Base-by-base conservation (phyloP, 1,139 yeast species). In the Nakaseomyces glabratus region DNA sequence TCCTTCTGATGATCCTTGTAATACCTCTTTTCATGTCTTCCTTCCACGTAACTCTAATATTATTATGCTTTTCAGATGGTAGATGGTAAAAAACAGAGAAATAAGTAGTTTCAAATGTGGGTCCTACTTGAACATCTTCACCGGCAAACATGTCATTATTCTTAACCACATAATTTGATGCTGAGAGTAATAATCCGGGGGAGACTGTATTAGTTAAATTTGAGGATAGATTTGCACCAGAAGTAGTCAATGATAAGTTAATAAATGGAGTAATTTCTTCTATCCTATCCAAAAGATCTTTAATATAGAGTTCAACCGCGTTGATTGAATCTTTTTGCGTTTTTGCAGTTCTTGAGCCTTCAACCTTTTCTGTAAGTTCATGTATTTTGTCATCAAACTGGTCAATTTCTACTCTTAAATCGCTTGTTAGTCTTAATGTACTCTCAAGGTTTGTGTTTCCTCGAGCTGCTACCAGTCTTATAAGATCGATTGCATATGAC, bases 191-290 rank as follows among this genome's bases (percentile, higher is more conserved):
- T 36, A 80, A 57, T 1, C 81, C 82, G 0, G 85, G 85, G 1
- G 84, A 78, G 6, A 77, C 68, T 11, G 66, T 60, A 28, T 65
- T 65, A 1, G 80, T 69, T 28, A 76, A 51, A 1, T 69, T 60
- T 0, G 76, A 68, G 32, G 68, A 67, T 35, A 79, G 53, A 41
- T 71, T 76, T 3, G 81, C 79, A 0, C 90, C 90, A 13, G 81
- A 73, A 0, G 93, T 77, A 1, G 79, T 69, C 28, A 82, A 57
- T 0, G 88, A 73, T 10, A 82, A 61, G 41, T 75, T 76, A 13
- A 82, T 67, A 23, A 81, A 61, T 0, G 93, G 93, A 17, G 82
- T 73, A 0, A 82, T 69, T 34, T 76, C 81, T 43, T 79, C 82
- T 20, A 82, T 76, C 33, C 75, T 66, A 1, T 45, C 49, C 19